Evolutionary conservation across 805 yeast species (phyloP).

Genomic region (Cyberlindnera mississippiensis): DNA sequence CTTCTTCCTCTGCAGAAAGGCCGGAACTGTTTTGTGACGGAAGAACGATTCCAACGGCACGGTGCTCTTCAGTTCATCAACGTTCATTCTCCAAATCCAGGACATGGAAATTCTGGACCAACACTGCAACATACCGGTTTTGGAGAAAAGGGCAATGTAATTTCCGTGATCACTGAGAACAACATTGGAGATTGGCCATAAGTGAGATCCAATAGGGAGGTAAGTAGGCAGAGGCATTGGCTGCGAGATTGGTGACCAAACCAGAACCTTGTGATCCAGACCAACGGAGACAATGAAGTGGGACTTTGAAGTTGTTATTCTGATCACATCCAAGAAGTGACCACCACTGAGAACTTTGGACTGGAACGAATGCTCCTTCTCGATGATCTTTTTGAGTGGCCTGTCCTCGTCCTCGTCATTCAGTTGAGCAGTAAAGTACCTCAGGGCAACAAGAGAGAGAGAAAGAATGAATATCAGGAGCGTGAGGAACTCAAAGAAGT

Average conservation of each 20-base stretch:
- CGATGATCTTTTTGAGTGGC: conserved; percentile 11
- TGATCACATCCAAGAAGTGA: conserved; percentile 61
- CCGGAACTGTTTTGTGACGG: conserved; percentile 49
- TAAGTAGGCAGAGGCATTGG: conserved; percentile 46
- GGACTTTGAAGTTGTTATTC: conserved; percentile 51
- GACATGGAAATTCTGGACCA: conserved; percentile 53
- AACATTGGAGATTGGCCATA: conserved; percentile 61
- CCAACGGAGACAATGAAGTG: conserved; percentile 70
- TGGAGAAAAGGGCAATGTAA: conserved; percentile 51
- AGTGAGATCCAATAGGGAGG: conserved; percentile 38
- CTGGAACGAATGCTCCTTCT: conserved; percentile 25
- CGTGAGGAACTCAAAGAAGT: conserved; percentile 52
- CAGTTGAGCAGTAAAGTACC: conserved; percentile 29
- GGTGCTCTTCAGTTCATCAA: conserved; percentile 33
- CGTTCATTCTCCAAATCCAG: conserved; percentile 51
- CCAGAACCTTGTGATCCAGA: conserved; percentile 63
- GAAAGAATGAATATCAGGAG: conserved; percentile 50
- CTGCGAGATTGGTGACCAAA: conserved; percentile 65
- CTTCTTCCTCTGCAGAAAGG: conserved; percentile 34
- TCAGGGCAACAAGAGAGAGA: conserved; percentile 42
- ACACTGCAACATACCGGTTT: conserved; percentile 50
- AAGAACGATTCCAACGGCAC: conserved; percentile 56
- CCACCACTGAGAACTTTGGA: conserved; percentile 44
- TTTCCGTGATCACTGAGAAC: conserved; percentile 57
- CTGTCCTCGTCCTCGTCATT: conserved; percentile 20